A percentile compares a stretch with the other conserved stretches of the same genome.
Evolutionary conservation across 257 asterid genomes (phyloP).

Genomic region (Parsonsia alboflavescens): DNA sequence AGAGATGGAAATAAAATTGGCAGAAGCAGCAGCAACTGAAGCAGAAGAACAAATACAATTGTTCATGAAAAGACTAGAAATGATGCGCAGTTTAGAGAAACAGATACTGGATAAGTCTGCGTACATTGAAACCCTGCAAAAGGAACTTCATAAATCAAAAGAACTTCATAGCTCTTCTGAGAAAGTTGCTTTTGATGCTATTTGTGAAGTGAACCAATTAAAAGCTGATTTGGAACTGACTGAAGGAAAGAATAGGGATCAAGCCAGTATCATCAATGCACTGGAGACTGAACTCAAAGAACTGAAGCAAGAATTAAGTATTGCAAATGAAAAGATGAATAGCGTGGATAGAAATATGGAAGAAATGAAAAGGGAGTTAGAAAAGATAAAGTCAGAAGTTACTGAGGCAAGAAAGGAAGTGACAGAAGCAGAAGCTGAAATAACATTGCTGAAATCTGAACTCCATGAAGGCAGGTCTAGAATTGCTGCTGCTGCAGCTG

Average conservation of each 20-base stretch:
- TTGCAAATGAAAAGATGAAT: constrained; percentile 18
- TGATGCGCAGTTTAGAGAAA: constrained; percentile 31
- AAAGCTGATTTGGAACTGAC: constrained; percentile 30
- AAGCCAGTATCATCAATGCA: constrained; percentile 21
- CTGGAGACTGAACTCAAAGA: constrained; percentile 38
- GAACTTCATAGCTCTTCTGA: constrained; percentile 22
- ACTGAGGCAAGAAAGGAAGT: constrained; percentile 30
- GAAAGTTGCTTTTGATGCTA: constrained; percentile 28
- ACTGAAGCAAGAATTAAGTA: constrained; percentile 21
- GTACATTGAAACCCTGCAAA: constrained; percentile 23
- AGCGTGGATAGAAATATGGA: constrained; percentile 9
- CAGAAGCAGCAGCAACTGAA: constrained; percentile 15
- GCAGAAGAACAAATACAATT: constrained; percentile 12
- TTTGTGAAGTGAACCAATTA: constrained; percentile 21
- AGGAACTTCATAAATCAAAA: constrained; percentile 32
- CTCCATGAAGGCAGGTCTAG: constrained; percentile 44
- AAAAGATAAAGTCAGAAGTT: constrained; percentile 18
- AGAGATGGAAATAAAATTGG: constrained; percentile 19
- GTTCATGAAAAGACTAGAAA: constrained; percentile 16
- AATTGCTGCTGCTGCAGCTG: constrained; percentile 43
- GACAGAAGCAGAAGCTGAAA: constrained; percentile 40
- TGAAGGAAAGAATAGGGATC: constrained; percentile 34
- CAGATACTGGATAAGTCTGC: constrained; percentile 32
- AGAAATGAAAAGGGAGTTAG: constrained; percentile 27
- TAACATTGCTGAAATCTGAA: constrained; percentile 43